Base-by-base conservation (phyloP, 805 yeast species). In the Sugiyamaella valdiviana region DNA sequence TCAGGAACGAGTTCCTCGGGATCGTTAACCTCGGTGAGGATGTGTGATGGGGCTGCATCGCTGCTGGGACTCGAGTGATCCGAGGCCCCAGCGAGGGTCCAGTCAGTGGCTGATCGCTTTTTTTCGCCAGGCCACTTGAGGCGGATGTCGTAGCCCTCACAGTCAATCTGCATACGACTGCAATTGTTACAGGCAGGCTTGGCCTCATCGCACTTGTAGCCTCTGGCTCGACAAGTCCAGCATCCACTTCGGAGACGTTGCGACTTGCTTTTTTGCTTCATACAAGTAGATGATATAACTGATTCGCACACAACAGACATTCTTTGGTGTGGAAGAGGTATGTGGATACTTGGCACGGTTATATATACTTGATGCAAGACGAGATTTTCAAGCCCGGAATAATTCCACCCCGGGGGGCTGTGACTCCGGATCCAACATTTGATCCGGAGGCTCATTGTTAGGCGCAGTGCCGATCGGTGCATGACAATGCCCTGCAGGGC, bases 111-210 rank as follows among this genome's bases (percentile, higher is more conserved):
- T 20, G 42, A 22, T n/a, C 50, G 46, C 19, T 39, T 29, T 40
- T 45, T 39, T 36, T 66, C 51, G 14, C 52, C 59, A 19, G 57
- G 58, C 60, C 60, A 57, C 36, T 55, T 57, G 15, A 57, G 53
- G 21, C 60, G 44, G 22, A 57, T 55, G 7, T 54, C 61, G 43
- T 57, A 57, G 12, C 61, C 61, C 38, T 57, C 61, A 39, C 61
- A 57, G 6, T 22, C 19, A 26, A 57, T 29, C 12, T 53, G 36
- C 26, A 54, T 39, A 15, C 53, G 19, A 5, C 42, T 36, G 39
- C 61, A 57, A 45, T 57, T 57, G 21, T 52, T 45, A 39, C 61
- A 57, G 15, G 39, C 39, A 14, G 61, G 61, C 42, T 53, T 56
- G 17, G 45, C 58, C 39, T 57, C 61, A 43, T 57, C 61, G 48